phyloP scores from a whole-genome alignment of 768 basidiomycete genomes.

The Kockovaella imperatae region DNA sequence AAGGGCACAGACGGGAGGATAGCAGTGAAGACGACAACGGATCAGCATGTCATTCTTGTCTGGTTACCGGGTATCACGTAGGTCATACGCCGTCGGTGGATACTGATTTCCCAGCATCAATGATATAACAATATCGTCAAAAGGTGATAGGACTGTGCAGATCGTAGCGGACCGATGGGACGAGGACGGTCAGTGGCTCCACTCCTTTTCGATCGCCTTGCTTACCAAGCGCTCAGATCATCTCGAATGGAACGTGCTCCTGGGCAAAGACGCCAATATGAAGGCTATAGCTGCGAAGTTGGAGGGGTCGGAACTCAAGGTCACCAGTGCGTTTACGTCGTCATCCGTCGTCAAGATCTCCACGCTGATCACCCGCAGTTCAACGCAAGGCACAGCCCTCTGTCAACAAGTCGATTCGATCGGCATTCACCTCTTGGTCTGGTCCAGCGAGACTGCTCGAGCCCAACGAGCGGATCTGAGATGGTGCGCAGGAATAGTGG shows the following conservation, averaged over 20 bases:
- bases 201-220: neutral
- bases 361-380: neutral
- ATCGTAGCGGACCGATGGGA: constrained; percentile 40
- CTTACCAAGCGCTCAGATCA: constrained; percentile 23
- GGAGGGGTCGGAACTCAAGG: constrained; percentile 20
- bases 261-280: constrained; percentile 34
- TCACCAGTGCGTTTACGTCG: constrained; percentile 18
- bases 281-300: constrained; percentile 26
- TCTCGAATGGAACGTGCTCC: constrained; percentile 36
- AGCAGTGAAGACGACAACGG: constrained; percentile 21
- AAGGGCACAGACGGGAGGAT: constrained; percentile 34
- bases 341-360: neutral
- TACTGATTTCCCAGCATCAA: constrained; percentile 16
- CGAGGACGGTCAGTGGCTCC: constrained; percentile 18
- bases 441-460: neutral
- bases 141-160: constrained; percentile 22
- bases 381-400: neutral
- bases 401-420: neutral
- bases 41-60: constrained; percentile 27
- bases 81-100: constrained; percentile 5
- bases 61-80: constrained; percentile 36
- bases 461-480: too few species aligned
- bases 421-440: neutral
- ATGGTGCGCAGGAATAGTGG: too few species aligned
- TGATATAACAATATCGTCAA: constrained; percentile 26